A percentile compares a stretch with the other conserved stretches of the same genome.
These are phyloP conservation scores for Arthrobotrys conoides DNA, from an alignment of 2,329 filamentous ascomycete genomes.

Conservation along the genomic window DNA sequence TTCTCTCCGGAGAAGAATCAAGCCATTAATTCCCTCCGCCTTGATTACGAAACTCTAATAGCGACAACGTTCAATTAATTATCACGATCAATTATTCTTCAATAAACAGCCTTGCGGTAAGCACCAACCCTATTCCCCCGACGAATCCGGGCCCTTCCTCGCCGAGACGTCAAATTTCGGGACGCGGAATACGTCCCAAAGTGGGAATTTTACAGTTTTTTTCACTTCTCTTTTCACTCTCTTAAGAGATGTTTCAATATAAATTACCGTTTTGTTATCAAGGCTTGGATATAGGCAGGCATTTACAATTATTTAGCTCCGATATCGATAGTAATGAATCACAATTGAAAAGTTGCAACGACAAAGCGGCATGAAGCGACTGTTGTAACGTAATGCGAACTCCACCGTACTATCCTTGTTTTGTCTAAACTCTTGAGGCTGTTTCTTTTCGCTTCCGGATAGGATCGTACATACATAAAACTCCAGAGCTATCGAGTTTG, in stretches of 20 bases:
- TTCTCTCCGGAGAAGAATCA: background rate
- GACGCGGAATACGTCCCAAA: conserved; percentile 16
- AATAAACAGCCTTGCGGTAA: background rate
- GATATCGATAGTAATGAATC: background rate
- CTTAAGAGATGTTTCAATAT: conserved; percentile 24
- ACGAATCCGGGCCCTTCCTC: conserved; percentile 2
- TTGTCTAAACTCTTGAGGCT: conserved; percentile 13
- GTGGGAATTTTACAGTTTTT: conserved; percentile 16
- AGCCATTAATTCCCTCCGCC: conserved; percentile 27
- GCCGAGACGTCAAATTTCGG: conserved; percentile 44
- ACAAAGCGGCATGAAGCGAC: conserved; percentile 20
- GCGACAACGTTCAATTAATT: background rate
- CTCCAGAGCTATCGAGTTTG: background rate
- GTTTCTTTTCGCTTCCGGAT: conserved; percentile 16
- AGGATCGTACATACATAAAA: conserved; percentile 30
- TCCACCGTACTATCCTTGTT: conserved; percentile 21
- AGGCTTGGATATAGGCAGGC: conserved; percentile 12
- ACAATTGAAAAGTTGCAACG: background rate
- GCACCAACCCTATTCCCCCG: background rate
- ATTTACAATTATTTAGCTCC: background rate
- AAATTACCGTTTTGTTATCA: conserved; percentile 31
- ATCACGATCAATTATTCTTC: background rate
- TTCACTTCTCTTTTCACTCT: conserved; percentile 17
- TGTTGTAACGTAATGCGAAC: conserved; percentile 16
- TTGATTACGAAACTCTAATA: conserved; percentile 16